Conservation (phyloP, 768 basidiomycete genomes). For the Amanita pseudoporphyria region DNA sequence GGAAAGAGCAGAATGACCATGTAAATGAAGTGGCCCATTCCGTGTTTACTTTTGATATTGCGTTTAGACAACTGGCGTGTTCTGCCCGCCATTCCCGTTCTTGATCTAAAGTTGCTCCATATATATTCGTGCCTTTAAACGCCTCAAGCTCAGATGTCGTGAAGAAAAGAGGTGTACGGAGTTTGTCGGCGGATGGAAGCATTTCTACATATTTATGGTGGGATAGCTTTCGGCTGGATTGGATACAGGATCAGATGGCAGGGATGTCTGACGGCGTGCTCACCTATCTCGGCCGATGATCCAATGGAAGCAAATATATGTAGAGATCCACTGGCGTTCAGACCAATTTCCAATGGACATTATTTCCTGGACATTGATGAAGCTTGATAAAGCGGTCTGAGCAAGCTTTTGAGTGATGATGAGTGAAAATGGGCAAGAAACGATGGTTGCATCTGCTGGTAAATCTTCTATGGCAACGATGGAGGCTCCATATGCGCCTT, state of each 20-base stretch:
- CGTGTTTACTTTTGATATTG: slow-evolving; percentile 24
- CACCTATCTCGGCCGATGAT: slow-evolving; percentile 33
- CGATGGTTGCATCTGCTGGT: slow-evolving; percentile 41
- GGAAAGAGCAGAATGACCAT: slow-evolving; percentile 39
- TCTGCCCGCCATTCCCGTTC: slow-evolving; percentile 51
- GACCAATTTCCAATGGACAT: slow-evolving; percentile 31
- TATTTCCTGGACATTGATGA: slow-evolving; percentile 23
- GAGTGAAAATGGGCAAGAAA: slow-evolving; percentile 59
- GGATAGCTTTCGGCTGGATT: slow-evolving; percentile 15
- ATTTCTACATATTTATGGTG: slow-evolving; percentile 60
- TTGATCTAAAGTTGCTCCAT: slow-evolving; percentile 67
- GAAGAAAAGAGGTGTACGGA: slow-evolving; percentile 74
- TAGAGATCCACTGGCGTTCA: slow-evolving; percentile 58
- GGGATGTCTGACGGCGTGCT: slow-evolving; percentile 5
- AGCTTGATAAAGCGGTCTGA: slow-evolving; percentile 27
- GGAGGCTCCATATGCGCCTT: slow-evolving; percentile 32
- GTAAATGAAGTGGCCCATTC: slow-evolving; percentile 45
- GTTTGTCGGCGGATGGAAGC: slow-evolving; percentile 45
- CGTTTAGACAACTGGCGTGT: slow-evolving; percentile 43
- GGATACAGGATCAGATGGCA: neutral
- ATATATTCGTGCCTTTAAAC: slow-evolving; percentile 73
- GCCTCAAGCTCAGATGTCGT: slow-evolving; percentile 47
- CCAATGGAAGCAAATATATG: slow-evolving; percentile 60
- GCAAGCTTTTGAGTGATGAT: slow-evolving; percentile 50
- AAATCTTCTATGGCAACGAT: slow-evolving; percentile 42